Base-by-base conservation (phyloP, 2,329 filamentous ascomycete genomes). In the Penicillium paneum region DNA sequence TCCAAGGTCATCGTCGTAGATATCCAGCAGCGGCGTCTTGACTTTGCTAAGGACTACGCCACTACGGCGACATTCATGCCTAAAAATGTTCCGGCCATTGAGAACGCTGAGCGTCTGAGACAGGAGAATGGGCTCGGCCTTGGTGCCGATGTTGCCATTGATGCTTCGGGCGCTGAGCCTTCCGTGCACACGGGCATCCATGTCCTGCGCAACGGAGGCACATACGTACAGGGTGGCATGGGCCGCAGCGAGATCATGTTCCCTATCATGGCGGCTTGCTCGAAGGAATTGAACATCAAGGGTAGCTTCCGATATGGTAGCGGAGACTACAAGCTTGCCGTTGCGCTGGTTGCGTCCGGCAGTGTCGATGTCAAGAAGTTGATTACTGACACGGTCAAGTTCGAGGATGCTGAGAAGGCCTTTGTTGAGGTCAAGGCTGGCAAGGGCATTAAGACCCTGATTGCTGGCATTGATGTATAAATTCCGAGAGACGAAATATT, bases 241-340 rank as follows among this genome's bases (percentile, higher is more conserved):
- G 93, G 93, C 68, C 89, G 88, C 70, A 74, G 85, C 36, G 90
- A 96, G 67, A 92, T 97, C 72, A 89, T 76, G 8, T 96, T 97
- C 78, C 93, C 93, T 48, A 96, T 97, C 71, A 89, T 93, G 83
- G 88, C 89, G 5, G 80, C 95, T 69, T 95, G 91, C 72, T 81
- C 86, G 47, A 97, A 97, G 78, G 93, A 97, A 79, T 80, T 96
- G 48, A 95, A 87, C 11, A 82, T 89, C 43, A 89, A 88, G 69
- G 93, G 93, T 21, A 92, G 87, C 59, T 97, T 97, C 81, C 84
- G 93, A 36, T 97, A 97, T 74, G 87, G 87, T 3, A 83, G 85
- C 51, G 92, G 92, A 19, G 93, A 97, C 74, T 97, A 97, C 75
- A 83, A 86, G 70, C 83, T 92, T 7, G 91, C 91, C 5, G 81